phyloP scores from a whole-genome alignment of 75 land plant genomes.

The Larix kaempferi region DNA sequence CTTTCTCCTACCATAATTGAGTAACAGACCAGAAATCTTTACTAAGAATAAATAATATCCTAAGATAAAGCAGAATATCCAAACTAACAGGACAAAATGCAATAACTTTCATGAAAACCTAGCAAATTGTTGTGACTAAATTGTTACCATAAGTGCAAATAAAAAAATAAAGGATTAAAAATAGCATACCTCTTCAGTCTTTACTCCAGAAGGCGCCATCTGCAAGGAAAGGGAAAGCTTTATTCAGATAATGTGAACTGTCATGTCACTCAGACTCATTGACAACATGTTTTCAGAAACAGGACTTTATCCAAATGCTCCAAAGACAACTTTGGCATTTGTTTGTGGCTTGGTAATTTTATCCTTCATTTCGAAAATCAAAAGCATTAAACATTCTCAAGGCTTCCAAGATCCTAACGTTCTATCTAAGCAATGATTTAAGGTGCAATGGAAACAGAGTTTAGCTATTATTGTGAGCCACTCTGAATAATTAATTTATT shows the following conservation, averaged over 20 bases:
- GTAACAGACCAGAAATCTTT: neutral
- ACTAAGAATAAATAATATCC: neutral
- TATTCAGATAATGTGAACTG: neutral
- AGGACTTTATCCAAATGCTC: neutral
- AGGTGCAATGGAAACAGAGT: neutral
- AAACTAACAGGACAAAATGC: neutral
- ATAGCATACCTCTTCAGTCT: slow-evolving; percentile 41
- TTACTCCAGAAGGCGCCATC: slow-evolving; percentile 36
- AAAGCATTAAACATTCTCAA: neutral
- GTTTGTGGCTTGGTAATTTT: neutral
- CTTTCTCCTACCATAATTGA: neutral
- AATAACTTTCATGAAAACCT: neutral
- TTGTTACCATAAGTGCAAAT: neutral
- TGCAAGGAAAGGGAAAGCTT: slow-evolving; percentile 21
- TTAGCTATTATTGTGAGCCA: neutral
- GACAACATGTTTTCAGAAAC: neutral
- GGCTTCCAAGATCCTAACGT: neutral
- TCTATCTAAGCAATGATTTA: neutral
- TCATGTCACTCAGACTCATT: neutral
- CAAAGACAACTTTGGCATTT: neutral
- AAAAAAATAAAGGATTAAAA: neutral
- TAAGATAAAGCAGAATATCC: neutral
- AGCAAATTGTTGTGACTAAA: neutral
- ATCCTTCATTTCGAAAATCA: neutral
- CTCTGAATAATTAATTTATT: neutral